Base-by-base conservation (phyloP, 2,329 filamentous ascomycete species). In the Talaromyces sp. region DNA sequence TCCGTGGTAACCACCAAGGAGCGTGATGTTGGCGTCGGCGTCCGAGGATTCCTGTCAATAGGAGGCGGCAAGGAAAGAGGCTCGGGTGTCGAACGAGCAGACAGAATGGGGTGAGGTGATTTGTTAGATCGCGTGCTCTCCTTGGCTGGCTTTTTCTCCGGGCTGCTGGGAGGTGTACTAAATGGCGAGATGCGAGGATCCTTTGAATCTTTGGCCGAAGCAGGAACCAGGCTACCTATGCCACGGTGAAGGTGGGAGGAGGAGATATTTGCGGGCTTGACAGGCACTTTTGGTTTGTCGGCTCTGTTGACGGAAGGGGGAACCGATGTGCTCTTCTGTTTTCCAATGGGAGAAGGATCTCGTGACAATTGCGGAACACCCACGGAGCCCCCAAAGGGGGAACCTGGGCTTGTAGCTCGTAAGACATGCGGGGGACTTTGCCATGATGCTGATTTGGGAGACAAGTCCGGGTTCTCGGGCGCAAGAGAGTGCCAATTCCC, bases 241-340 rank as follows among this genome's bases (percentile, higher is more conserved):
- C 75, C 69, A 66, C 73, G 64, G 67, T 73, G 71, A 27, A 10
- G 23, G 44, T 23, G 3, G 34, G 69, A 67, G 62, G 23, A 10
- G 34, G 69, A 67, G 62, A 71, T 65, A 51, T 66, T 73, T 14
- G 72, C 71, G 12, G 71, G 72, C 65, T 86, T 85, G 9, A 76
- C 73, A 10, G 82, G 82, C 59, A 89, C 83, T 68, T 86, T 88
- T 4, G 89, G 89, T 74, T 96, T 96, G 47, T 91, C 90, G 33
- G 87, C 87, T 60, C 93, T 87, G 72, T 96, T 95, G 42, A 93
- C 83, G 0, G 90, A 89, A 4, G 92, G 91, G 9, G 91, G 90
- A 10, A 81, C 73, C 4, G 82, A 81, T 2, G 70, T 64, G 54
- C 75, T 76, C 64, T 77, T 77, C 14, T 64, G 54, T 57, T 75